phyloP scores from a whole-genome alignment of 768 basidiomycete genomes.

The Auriscalpium microsporum region DNA sequence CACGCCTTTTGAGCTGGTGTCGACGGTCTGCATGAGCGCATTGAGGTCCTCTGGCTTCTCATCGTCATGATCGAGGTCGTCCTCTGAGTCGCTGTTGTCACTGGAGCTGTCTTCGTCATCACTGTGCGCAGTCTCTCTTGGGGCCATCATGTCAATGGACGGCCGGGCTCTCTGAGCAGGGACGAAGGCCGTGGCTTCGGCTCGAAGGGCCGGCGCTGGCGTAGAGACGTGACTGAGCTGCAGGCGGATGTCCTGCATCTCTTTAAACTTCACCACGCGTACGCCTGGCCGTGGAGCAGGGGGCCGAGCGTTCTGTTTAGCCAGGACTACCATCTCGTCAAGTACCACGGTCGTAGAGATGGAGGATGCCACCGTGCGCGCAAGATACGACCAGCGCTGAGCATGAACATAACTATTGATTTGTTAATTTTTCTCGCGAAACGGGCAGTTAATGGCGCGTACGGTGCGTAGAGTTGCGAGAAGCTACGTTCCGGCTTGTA shows the following conservation, averaged over 20 bases:
- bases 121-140: background rate
- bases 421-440: no score
- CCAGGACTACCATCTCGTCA: conserved; percentile 8
- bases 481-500: no score
- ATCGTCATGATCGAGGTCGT: background rate
- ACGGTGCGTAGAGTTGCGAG: no score
- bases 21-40: conserved; percentile 4
- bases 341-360: conserved; percentile 1
- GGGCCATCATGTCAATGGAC: background rate
- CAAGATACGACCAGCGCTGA: background rate
- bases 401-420: conserved; percentile 5
- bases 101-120: background rate
- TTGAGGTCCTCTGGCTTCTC: background rate
- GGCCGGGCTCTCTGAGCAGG: background rate
- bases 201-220: conserved; percentile 3
- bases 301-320: background rate
- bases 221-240: conserved; percentile 4
- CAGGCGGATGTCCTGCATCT: background rate
- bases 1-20: background rate
- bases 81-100: background rate
- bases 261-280: conserved; percentile 2
- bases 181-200: conserved; percentile 3
- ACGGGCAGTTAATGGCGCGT: no score
- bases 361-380: background rate
- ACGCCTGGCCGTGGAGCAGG: background rate